These are phyloP conservation scores for Botrytis galanthina DNA, from an alignment of 2,329 filamentous ascomycete species.

Conservation along the genomic window DNA sequence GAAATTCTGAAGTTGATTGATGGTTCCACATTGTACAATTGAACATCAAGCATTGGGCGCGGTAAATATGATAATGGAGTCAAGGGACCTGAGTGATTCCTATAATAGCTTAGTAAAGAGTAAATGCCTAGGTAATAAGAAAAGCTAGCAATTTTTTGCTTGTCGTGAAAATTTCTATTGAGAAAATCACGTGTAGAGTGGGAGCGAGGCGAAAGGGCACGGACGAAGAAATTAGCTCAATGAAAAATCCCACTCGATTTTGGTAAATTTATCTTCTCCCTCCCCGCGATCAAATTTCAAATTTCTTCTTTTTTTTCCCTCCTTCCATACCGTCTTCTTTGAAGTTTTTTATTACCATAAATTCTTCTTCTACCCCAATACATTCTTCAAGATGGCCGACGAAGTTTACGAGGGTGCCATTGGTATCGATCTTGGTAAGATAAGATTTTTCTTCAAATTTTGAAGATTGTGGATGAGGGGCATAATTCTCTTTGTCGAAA, in stretches of 20 bases:
- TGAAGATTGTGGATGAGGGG: conserved; percentile 12
- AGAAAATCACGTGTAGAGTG: not conserved
- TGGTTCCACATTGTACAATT: not conserved
- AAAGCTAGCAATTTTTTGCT: not conserved
- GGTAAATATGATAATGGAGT: not conserved
- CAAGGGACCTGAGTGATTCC: not conserved
- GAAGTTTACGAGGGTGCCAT: conserved; percentile 99
- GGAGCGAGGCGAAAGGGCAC: conserved; percentile 15
- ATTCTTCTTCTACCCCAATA: conserved; percentile 24
- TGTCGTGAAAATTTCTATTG: not conserved
- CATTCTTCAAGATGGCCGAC: conserved; percentile 73
- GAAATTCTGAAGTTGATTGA: not conserved
- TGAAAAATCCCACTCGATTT: conserved; percentile 17
- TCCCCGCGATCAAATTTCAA: conserved; percentile 23
- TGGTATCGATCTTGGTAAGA: conserved; percentile 97
- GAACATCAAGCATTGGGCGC: not conserved
- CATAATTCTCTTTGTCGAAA: conserved; percentile 7
- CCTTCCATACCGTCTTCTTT: conserved; percentile 21
- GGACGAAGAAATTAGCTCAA: conserved; percentile 12
- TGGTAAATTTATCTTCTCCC: conserved; percentile 15
- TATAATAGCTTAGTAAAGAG: not conserved
- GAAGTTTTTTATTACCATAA: conserved; percentile 23
- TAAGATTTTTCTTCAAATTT: not conserved
- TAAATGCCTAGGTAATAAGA: not conserved
- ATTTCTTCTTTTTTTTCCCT: conserved; percentile 16